Conservation (phyloP, 805 yeast species). For the Huiozyma sinensis region DNA sequence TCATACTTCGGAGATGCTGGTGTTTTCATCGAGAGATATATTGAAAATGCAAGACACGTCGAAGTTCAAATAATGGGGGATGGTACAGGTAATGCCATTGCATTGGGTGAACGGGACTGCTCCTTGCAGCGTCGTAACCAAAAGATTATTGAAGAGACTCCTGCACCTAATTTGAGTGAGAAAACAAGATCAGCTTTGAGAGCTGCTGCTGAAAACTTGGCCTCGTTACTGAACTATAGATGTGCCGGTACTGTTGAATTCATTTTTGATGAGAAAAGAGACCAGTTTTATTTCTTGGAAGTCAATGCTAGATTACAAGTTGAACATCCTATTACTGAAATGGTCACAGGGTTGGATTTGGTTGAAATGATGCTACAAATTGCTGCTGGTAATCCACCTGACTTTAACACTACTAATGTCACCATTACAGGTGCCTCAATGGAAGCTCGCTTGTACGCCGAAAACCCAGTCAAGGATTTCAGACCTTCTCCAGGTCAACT, state of each 20-base stretch:
- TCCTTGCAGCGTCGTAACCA: constrained; percentile 96
- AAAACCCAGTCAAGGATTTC: constrained; percentile 90
- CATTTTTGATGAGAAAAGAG: constrained; percentile 76
- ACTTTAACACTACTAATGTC: constrained; percentile 46
- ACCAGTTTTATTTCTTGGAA: constrained; percentile 88
- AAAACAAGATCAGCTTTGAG: constrained; percentile 65
- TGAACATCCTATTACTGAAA: constrained; percentile 94
- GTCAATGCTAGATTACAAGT: constrained; percentile 96
- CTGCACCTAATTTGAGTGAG: constrained; percentile 89
- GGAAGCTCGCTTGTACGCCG: constrained; percentile 96
- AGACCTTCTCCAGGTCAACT: constrained; percentile 95
- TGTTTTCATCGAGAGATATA: constrained; percentile 88
- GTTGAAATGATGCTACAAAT: constrained; percentile 95
- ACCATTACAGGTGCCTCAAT: constrained; percentile 76
- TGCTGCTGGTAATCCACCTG: constrained; percentile 85
- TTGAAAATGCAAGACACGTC: constrained; percentile 90
- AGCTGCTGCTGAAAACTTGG: constrained; percentile 76
- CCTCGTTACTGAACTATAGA: constrained; percentile 74
- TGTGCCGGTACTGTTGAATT: constrained; percentile 98
- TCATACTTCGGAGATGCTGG: constrained; percentile 93
- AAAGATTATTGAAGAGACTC: constrained; percentile 93
- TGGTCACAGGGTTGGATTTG: constrained; percentile 87
- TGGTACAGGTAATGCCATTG: constrained; percentile 86
- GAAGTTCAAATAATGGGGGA: constrained; percentile 96
- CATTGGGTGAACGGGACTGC: constrained; percentile 95